Base-by-base conservation (phyloP, 1,139 yeast genomes). In the Geotrichum restrictum region DNA sequence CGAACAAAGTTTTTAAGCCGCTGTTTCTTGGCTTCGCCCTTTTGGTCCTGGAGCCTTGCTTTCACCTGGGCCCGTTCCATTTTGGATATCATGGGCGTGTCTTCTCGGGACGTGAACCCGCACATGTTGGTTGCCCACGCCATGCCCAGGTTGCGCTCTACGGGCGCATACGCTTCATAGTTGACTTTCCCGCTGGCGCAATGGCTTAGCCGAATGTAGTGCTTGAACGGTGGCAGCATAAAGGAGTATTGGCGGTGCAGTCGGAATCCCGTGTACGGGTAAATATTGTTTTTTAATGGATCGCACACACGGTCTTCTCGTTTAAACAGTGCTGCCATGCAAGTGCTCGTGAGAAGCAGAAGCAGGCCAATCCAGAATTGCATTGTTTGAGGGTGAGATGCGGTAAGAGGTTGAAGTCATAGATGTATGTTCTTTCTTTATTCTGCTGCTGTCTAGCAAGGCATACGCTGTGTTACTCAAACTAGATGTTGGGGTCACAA, bases 261-360 rank as follows among this genome's bases (percentile, higher is more conserved):
- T 56, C 79, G 78, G 63, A 82, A 80, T 0, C 91, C 91, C 0
- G 84, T 74, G 58, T 78, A 83, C 0, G 79, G 75, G 5, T 71
- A 27, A n/a, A 64, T 59, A 33, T 60, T 59, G 14, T 56, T 55
- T 24, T 62, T 60, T 13, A 56, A 50, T 0, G 78, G 76, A 59
- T 74, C 72, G 58, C 79, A 76, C 3, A 65, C 62, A 46, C 66
- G 66, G 52, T 72, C 74, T 49, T 68, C 70, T 45, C 60, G 63
- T 10, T 18, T 6, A n/a, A 50, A 33, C 5, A 53, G 31, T 5
- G 56, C 47, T 2, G 39, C 36, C 16, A 21, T n/a, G 29, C 27
- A 13, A 5, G 16, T 18, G n/a, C 5, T 34, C 16, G 16, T n/a
- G 7, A 38, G 24, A 18, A 7, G 18, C n/a, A 38, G 27, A 1